Evolutionary conservation across 2,329 filamentous ascomycete species (phyloP), one percentile per base, ranked within the genome.

Genomic region (Dactylellina parvicollis): DNA sequence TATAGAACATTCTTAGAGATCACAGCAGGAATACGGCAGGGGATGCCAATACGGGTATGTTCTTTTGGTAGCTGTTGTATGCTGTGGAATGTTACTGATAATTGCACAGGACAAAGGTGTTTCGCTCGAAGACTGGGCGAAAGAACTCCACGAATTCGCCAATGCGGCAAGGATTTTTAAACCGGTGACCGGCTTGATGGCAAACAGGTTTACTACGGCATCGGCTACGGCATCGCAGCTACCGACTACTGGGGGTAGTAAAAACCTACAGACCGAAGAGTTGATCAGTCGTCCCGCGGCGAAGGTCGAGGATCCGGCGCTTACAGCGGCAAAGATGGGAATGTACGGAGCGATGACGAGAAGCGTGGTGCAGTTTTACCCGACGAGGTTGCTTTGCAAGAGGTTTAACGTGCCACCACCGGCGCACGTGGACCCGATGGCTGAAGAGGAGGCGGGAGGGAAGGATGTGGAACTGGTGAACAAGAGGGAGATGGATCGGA

Each of bases 341-440:
- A 96, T 98, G 92, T 97, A 93, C 81, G 95, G 95, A 0, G 85
- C 88, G 12, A 86, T 98, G 87, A 99, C 95, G 2, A 85, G 95
- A 74, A 87, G 85, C 20, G 83, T 85, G 0, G 80, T 86, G 5
- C 86, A 88, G 3, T 98, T 96, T 80, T 89, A 89, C 77, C 95
- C 95, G 0, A 89, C 90, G 0, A 85, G 92, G 61, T 82, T 99
- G 40, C 82, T 98, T n/a, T 98, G 94, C 82, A 99, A 98, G 80
- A 86, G 95, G 7, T 96, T 99, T 81, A 92, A 92, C 77, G 90
- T 98, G n/a, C 88, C 85, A 72, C 87, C 90, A 7, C 92, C 93
- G 0, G 84, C 86, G 8, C 86, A 92, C 79, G 87, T 90, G 30
- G 85, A 86, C 77, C 81, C 84, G 32, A 80, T 84, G 0, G 83